phyloP scores from a whole-genome alignment of 2,329 filamentous ascomycete species.

The Onygena corvina region DNA sequence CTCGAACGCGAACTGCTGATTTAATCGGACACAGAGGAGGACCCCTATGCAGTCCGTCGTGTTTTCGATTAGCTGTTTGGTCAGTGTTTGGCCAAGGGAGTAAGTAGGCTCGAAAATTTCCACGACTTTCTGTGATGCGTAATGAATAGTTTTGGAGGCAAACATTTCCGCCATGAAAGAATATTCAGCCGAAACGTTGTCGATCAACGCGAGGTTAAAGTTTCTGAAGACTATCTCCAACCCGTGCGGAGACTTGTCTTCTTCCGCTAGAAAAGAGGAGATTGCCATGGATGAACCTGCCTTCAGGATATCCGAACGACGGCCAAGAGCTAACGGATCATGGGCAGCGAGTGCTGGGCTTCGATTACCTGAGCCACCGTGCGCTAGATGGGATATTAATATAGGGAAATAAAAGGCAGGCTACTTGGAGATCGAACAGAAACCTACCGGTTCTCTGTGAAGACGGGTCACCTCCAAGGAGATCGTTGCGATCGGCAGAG shows the following conservation, averaged over 20 bases:
- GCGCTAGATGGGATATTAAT: slow-evolving; percentile 20
- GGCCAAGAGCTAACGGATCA: slow-evolving; percentile 80
- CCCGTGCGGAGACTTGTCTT: slow-evolving; percentile 74
- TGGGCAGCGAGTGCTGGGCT: slow-evolving; percentile 39
- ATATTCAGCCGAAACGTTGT: slow-evolving; percentile 91
- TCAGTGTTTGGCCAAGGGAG: slow-evolving; percentile 63
- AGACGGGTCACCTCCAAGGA: slow-evolving; percentile 65
- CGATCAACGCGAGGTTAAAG: slow-evolving; percentile 85
- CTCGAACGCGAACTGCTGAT: slow-evolving; percentile 88
- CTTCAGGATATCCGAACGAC: slow-evolving; percentile 70
- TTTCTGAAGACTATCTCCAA: slow-evolving; percentile 84
- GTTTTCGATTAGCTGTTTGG: slow-evolving; percentile 61
- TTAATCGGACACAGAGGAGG: slow-evolving; percentile 81
- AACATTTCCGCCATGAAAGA: slow-evolving; percentile 89
- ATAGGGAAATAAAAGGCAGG: slow-evolving; percentile 9
- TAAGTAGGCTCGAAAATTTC: slow-evolving; percentile 88
- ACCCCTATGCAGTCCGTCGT: slow-evolving; percentile 77
- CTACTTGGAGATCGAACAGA: background rate
- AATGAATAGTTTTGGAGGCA: slow-evolving; percentile 59
- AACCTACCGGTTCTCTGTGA: slow-evolving; percentile 46
- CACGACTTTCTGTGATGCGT: slow-evolving; percentile 69
- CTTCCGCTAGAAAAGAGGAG: slow-evolving; percentile 80
- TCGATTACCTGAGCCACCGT: slow-evolving; percentile 31
- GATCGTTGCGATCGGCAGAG: slow-evolving; percentile 66
- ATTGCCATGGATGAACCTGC: slow-evolving; percentile 62